Base-by-base conservation (phyloP, 1,139 yeast species). In the Blastobotrys buckinghamii region DNA sequence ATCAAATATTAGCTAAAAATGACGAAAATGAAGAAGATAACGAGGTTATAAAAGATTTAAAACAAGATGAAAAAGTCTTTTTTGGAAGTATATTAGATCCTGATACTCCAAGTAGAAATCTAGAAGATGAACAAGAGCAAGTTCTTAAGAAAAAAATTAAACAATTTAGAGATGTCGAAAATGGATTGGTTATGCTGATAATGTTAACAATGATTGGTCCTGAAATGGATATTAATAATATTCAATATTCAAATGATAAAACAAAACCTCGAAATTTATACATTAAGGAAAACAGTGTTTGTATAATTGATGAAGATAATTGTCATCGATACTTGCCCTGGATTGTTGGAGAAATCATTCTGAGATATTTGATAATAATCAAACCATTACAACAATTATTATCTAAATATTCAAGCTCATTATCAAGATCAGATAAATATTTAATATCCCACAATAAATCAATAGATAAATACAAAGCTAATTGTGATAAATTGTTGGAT, bases 261-360 rank as follows among this genome's bases (percentile, higher is more conserved):
- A n/a, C 17, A 6, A 26, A 26, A 8, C 17, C 13, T 12, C 22
- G 49, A 16, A 30, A 47, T n/a, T 2, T 45, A 24, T 24, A 37
- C 30, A 32, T 47, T 10, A 27, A 26, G 6, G 34, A 38, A 6
- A 47, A 47, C 19, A 32, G 22, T 15, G 42, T 47, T 16, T 22
- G 19, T 12, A 22, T 42, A 15, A 9, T 29, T 6, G 49, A 42
- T 12, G 43, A 37, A 2, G 39, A 42, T 38, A 35, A 34, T 8
- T 9, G 32, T 4, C 9, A 16, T 13, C 29, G 49, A 13, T 16
- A 22, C 17, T 30, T 48, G 12, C 48, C 51, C 9, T 48, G 51
- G 51, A 26, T 48, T 2, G 42, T 48, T 7, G 51, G 51, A 6
- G 51, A 48, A 24, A 16, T 48, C 12, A 27, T 48, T 13, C 20